Evolutionary conservation across 2,329 filamentous ascomycete species (phyloP), one percentile per base, ranked within the genome.

Genomic region (Diplodia corticola): DNA sequence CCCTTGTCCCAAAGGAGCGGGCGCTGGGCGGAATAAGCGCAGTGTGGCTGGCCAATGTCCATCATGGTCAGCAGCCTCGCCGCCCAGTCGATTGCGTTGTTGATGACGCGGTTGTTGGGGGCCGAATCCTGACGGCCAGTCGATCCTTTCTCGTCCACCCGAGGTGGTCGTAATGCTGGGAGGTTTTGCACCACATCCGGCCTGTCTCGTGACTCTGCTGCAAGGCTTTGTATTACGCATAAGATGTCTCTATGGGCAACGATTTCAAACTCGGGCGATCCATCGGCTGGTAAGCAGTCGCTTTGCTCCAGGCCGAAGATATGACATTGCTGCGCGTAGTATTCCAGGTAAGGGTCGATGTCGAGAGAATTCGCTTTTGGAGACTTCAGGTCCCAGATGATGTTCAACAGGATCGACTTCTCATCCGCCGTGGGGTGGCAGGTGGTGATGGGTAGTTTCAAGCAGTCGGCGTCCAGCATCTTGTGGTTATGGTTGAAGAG

Each of bases 1-100:
- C 12, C 37, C 2, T 40, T 28, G 4, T 28, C 24, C 55, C 55
- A 63, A 13, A 40, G 10, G n/a, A 50, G 26, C 3, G 59, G 33
- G 1, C n/a, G 22, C n/a, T 35, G 59, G 17, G 46, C 28, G 9
- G 44, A 63, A 22, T 50, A 63, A 4, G 59, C 28, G 22, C 48
- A 50, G 13, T n/a, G 28, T 17, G 44, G 59, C 20, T 48, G 44
- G 46, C 48, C 44, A n/a, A 40, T 63, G 20, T 63, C 48, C 44
- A 51, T 63, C 59, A 63, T 63, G 0, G 44, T 63, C 7, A 63
- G 12, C 26, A 50, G 10, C 17, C 48, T 26, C 4, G 48, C 44
- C 13, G 59, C 59, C 48, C 59, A 63, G 17, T 49, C 33, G 15
- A 63, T 51, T 15, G 59, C 33, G 20, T 63, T 49, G 22, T 51